Evolutionary conservation across 2,329 filamentous ascomycete species (phyloP).

Genomic region (Monosporascus sp.): DNA sequence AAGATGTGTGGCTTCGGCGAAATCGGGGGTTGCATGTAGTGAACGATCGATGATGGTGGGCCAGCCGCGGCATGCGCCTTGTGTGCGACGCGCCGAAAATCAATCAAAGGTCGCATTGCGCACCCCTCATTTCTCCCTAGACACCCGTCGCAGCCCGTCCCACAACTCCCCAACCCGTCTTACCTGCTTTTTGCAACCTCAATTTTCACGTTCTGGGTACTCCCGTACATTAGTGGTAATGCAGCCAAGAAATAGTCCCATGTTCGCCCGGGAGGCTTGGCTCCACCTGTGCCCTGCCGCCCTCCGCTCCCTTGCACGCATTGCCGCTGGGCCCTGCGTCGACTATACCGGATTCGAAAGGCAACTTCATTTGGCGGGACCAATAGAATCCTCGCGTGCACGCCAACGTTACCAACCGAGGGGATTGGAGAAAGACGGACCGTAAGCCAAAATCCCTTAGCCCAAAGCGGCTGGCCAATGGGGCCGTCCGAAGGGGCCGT

Average conservation of each 20-base stretch:
- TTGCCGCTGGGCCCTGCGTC: slow-evolving; percentile 19
- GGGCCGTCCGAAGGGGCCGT: not conserved
- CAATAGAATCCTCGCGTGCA: slow-evolving; percentile 16
- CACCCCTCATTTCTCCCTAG: too few species aligned
- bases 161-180: too few species aligned
- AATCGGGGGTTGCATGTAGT: not conserved
- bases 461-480: slow-evolving; percentile 7
- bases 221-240: not conserved
- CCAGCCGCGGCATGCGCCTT: too few species aligned
- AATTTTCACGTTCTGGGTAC: not conserved
- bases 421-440: slow-evolving; percentile 13
- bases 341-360: slow-evolving; percentile 18
- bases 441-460: slow-evolving; percentile 12
- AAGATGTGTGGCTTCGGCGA: too few species aligned
- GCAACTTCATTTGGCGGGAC: slow-evolving; percentile 16
- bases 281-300: not conserved
- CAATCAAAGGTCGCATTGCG: too few species aligned
- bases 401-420: slow-evolving; percentile 20
- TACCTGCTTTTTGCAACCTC: too few species aligned
- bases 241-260: not conserved
- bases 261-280: slow-evolving; percentile 1
- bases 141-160: too few species aligned
- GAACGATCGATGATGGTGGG: not conserved
- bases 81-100: too few species aligned
- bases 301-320: slow-evolving; percentile 17